A percentile compares a stretch with the other conserved stretches of the same genome.
These are phyloP conservation scores for Thraustochytrium striatum DNA, from an alignment of 352 stramenopile genomes.

Conservation along the genomic window DNA sequence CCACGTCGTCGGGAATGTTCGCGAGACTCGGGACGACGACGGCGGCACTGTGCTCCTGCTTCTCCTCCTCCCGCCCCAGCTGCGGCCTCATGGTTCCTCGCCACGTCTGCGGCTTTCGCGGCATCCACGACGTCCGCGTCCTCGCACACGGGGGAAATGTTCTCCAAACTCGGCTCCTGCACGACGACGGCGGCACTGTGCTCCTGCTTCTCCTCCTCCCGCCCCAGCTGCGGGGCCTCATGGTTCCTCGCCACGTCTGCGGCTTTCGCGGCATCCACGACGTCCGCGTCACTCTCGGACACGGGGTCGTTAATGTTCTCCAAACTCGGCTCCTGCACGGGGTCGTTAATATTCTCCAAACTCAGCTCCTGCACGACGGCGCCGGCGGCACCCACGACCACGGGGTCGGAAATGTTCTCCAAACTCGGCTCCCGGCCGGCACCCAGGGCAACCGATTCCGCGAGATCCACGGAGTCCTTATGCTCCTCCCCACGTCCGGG, in stretches of 20 bases:
- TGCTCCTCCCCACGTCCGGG: too few species aligned
- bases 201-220: too few species aligned
- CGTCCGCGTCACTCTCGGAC: neutral
- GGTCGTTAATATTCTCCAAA: neutral
- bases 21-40: neutral
- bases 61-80: too few species aligned
- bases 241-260: neutral
- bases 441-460: too few species aligned
- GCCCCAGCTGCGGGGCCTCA: too few species aligned
- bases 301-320: neutral
- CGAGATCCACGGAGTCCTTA: too few species aligned
- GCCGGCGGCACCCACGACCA: too few species aligned
- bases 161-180: too few species aligned
- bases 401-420: neutral
- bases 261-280: neutral
- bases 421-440: too few species aligned
- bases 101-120: neutral
- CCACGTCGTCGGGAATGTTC: too few species aligned
- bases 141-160: neutral
- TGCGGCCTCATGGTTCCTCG: neutral
- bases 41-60: neutral
- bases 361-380: too few species aligned
- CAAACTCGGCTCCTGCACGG: too few species aligned
- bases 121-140: neutral
- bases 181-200: neutral